phyloP scores from a whole-genome alignment of 2,329 filamentous ascomycete genomes.

The Stemphylium vesicarium region DNA sequence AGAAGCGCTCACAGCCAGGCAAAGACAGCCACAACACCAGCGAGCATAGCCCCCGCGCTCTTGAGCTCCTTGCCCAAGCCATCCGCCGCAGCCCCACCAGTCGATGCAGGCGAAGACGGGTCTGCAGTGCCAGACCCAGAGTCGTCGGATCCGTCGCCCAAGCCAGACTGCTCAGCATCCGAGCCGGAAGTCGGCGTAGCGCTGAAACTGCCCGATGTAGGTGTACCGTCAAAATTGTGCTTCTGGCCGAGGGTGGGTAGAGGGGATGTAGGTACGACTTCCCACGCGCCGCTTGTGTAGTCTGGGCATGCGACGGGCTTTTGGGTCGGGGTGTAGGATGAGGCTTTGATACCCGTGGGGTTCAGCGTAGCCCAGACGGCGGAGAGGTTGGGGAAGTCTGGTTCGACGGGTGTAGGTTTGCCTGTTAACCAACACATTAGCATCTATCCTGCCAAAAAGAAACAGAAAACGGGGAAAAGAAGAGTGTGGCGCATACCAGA shows the following conservation, averaged over 20 bases:
- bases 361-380: conserved; percentile 75
- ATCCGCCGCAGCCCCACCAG: conserved; percentile 26
- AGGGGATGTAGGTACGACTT: conserved; percentile 70
- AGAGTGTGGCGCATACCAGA: conserved; percentile 50
- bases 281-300: conserved; percentile 73
- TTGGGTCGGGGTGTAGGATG: conserved; percentile 67
- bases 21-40: conserved; percentile 29
- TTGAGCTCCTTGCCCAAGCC: conserved; percentile 29
- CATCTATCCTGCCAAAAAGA: too few relatives aligned
- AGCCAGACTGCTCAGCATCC: neutral
- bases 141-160: neutral
- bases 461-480: too few relatives aligned
- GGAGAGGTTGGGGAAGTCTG: conserved; percentile 81
- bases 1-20: conserved; percentile 34
- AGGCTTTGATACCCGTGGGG: conserved; percentile 71
- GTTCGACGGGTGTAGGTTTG: conserved; percentile 72
- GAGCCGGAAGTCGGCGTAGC: conserved; percentile 4
- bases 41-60: conserved; percentile 25
- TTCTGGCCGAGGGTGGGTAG: conserved; percentile 70
- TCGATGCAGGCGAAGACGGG: conserved; percentile 10
- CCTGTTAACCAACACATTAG: conserved; percentile 39
- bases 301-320: conserved; percentile 73
- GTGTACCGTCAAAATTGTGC: conserved; percentile 22
- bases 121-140: conserved; percentile 6
- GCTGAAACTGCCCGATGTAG: conserved; percentile 9